Evolutionary conservation across 345 rosid species (phyloP), one percentile per base, ranked within the genome.

Genomic region (Eutrema heterophyllum): DNA sequence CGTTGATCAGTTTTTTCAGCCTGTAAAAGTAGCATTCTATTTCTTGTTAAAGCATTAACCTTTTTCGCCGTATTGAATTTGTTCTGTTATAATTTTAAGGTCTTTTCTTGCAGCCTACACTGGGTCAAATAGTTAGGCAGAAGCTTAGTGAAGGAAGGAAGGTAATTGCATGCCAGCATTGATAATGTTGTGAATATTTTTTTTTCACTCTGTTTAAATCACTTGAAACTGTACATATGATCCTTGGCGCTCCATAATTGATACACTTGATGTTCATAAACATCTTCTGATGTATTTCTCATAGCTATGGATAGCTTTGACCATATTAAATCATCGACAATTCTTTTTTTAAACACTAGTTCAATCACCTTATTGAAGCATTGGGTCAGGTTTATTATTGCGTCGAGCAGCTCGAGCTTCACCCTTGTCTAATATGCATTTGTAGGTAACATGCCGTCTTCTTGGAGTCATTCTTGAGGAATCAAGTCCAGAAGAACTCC

Each of bases 381-480:
- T 9, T 55, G 11, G 6, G 38, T 36, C 32, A 51, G 13, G 24
- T 39, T 32, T 18, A 5, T 41, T 64, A 3, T 45, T 64, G 33
- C 24, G 6, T 65, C 7, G 14, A 60, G 68, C 3, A 51, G 60
- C 30, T 73, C 7, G 6, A 60, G 68, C 3, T 59, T 67, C 30
- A 59, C 29, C 33, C 9, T 67, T 10, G 21, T 70, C 5, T 24
- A 4, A 40, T 56, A 52, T 72, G 57, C 5, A 57, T 74, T 18
- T 80, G 71, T 73, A 94, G 99, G 91, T 95, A 39, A 92, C 99
- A 11, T 95, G 99, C 54, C 92, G 98, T 68, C 85, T 92, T 70
- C 82, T 92, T 61, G 98, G 97, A 75, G 91, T 93, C 51, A 73
- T 93, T 77, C 92, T 91, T 61, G 97, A 93, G 78, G 98, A 93